Evolutionary conservation across 805 yeast species (phyloP), one percentile per base, ranked within the genome.

Genomic region (Sungouiella thailandica): DNA sequence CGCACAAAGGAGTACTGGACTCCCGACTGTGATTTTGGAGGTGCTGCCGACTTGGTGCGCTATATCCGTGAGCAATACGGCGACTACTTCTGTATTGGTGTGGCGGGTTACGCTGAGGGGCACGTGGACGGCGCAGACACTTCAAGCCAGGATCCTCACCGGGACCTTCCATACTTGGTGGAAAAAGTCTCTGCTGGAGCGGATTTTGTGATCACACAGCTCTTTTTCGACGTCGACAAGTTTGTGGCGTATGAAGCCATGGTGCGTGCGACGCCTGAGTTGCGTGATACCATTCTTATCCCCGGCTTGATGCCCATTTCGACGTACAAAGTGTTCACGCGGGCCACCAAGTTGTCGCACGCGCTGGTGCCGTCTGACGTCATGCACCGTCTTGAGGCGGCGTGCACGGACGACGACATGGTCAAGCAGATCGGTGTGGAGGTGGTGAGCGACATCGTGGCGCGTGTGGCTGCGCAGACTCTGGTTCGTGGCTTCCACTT

Each of bases 101-200:
- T 90, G 11, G 98, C 98, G 2, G 97, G 94, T 1, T 90, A 90
- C 57, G 96, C 98, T 7, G 98, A 90, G 55, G 98, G 98, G 13
- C 97, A 90, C 60, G 88, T 86, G 23, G 96, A 89, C 47, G 90
- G 94, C 10, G 71, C 87, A 1, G 85, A 80, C 46, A 70, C 62
- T 29, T 59, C 76, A 7, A 70, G 68, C 23, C 96, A 88, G 55
- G 74, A 77, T 48, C 78, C 81, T 1, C 53, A 55, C 15, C 71
- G 71, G 29, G 98, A 90, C 57, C 51, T 90, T 29, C 90, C 93
- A 5, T 87, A 59, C 52, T 70, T 93, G 58, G 74, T 78, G 31
- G 95, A 86, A 46, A 93, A 93, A 57, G 72, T 90, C 16, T 72
- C 79, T 37, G 97, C 97, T 2, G 98, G 98, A 28, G 98, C 97